phyloP scores from a whole-genome alignment of 768 basidiomycete genomes.

The Terana coerulea region DNA sequence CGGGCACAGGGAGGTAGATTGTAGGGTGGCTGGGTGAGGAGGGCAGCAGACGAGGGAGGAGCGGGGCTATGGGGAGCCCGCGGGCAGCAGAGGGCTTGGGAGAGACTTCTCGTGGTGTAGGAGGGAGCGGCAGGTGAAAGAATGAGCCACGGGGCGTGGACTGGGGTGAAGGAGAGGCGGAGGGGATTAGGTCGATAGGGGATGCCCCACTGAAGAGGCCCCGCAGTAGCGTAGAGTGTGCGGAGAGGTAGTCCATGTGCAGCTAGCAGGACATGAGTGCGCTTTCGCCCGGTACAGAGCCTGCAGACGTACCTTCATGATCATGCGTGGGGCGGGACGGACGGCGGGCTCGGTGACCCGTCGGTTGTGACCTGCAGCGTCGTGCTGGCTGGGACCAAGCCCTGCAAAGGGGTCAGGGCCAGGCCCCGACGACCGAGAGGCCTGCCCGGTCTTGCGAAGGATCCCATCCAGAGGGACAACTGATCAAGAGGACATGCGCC shows the following conservation, averaged over 20 bases:
- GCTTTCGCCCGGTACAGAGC: background rate
- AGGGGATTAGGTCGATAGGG: slow-evolving; percentile 52
- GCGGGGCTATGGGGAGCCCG: slow-evolving; percentile 28
- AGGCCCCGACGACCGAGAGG: slow-evolving; percentile 10
- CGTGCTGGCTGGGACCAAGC: background rate
- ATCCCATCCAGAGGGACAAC: slow-evolving; percentile 24
- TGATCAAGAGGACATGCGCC: too few species aligned
- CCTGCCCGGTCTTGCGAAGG: slow-evolving; percentile 15
- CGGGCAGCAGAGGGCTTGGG: slow-evolving; percentile 34
- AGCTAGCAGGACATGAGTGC: slow-evolving; percentile 40
- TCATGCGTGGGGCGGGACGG: slow-evolving; percentile 51
- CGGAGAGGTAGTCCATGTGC: slow-evolving; percentile 78
- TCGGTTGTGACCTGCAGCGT: slow-evolving; percentile 39
- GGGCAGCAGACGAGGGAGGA: slow-evolving; percentile 67
- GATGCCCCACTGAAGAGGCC: slow-evolving; percentile 67
- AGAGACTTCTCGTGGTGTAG: slow-evolving; percentile 53
- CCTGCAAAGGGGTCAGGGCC: slow-evolving; percentile 20
- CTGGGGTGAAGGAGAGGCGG: slow-evolving; percentile 34
- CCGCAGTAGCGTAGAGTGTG: slow-evolving; percentile 73
- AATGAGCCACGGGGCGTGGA: slow-evolving; percentile 29
- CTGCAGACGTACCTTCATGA: slow-evolving; percentile 49
- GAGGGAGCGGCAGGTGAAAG: slow-evolving; percentile 39
- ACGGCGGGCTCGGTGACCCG: slow-evolving; percentile 50
- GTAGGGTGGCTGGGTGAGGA: slow-evolving; percentile 62
- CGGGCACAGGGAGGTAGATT: slow-evolving; percentile 72